These are phyloP conservation scores for Physcomitrellopsis africana DNA, from an alignment of 225 moss, liverwort and hornwort species.

Conservation along the genomic window DNA sequence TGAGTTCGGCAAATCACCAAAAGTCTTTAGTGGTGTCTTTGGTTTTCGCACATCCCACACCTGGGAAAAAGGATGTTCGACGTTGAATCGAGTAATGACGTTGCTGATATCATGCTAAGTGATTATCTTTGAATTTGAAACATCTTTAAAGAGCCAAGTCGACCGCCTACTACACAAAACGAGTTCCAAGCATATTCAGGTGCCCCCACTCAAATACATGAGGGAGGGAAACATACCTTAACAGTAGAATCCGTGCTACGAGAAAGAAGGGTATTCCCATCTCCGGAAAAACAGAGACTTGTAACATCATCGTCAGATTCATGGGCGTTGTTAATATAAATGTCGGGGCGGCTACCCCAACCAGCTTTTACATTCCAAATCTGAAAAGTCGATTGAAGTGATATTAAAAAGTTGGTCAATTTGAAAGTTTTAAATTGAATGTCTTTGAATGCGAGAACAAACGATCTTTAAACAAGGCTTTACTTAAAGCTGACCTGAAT, in stretches of 20 bases:
- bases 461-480: not conserved
- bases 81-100: conserved; percentile 14
- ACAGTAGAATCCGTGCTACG: conserved; percentile 95
- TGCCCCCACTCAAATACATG: not conserved
- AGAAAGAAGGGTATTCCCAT: conserved; percentile 86
- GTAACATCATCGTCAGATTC: conserved; percentile 96
- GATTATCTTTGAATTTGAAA: not conserved
- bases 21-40: conserved; percentile 69
- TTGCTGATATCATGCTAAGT: not conserved
- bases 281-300: conserved; percentile 88
- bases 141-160: not conserved
- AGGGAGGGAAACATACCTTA: conserved; percentile 59
- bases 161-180: not conserved
- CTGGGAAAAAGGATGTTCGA: conserved; percentile 39
- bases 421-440: conserved; percentile 3
- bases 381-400: conserved; percentile 39
- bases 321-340: conserved; percentile 88
- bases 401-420: conserved; percentile 16
- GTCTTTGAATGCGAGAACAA: not conserved
- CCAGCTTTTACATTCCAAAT: conserved; percentile 98
- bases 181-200: not conserved
- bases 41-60: conserved; percentile 95
- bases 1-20: conserved; percentile 77
- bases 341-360: conserved; percentile 99
- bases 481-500: conserved; percentile 70